Evolutionary conservation across 139 green algal genomes (phyloP), one percentile per base, ranked within the genome.

Genomic region (Picochlorum sp.): DNA sequence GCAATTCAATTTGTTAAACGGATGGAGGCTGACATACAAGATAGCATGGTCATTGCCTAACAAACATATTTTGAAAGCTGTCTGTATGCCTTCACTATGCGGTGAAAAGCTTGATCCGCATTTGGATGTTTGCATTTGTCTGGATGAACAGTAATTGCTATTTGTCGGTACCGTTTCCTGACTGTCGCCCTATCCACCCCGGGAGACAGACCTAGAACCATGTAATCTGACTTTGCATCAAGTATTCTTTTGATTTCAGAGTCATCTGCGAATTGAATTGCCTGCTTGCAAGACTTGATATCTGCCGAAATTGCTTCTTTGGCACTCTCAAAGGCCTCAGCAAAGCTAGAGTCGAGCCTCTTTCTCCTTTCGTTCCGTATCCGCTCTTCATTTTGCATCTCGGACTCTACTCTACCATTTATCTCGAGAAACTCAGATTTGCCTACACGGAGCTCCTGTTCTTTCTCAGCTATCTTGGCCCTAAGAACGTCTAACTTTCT

Each of bases 1-100:
- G 83, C 83, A 31, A 88, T 93, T 61, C 24, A 54, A 2, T 68
- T 49, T 22, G 61, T 74, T 4, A 74, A 74, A 41, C 44, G 57
- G 32, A 69, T 74, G 9, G 68, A 76, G 56, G 35, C 25, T 24
- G 64, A 64, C 28, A 66, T 76, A 30, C 68, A 76, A 41, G 39
- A 63, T 12, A 31, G 25, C 4, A 74, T 76, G n/a, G n/a, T 36
- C 26, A 74, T 76, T 31, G 64, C 24, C 12, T 39, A 56, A 39
- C 25, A 20, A n/a, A 41, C 40, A 41, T 55, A 64, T 43, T 31
- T 54, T 22, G 57, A 52, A 30, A 79, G 52, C 6, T 64, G 33
- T 33, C 39, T 24, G 50, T 78, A 81, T 18, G 74, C 74, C 28
- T 59, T 37, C 20, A 65, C 40, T 16, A 72, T 47, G 7, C 62